A percentile compares a stretch with the other conserved stretches of the same genome.
Evolutionary conservation across 257 asterid genomes (phyloP).

Genomic region (Striga asiatica): DNA sequence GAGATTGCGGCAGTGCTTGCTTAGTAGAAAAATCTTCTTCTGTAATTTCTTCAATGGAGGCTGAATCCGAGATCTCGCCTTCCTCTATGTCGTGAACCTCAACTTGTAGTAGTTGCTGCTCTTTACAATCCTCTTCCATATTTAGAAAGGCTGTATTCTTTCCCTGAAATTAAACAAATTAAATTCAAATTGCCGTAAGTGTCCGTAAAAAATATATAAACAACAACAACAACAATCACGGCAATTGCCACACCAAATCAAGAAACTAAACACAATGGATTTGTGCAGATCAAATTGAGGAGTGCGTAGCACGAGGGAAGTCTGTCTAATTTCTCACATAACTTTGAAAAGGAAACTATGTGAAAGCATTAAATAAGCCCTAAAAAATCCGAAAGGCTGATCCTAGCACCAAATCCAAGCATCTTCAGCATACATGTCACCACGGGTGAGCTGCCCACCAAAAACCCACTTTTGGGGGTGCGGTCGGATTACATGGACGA

Average conservation of each 20-base stretch:
- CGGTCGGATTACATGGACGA: too few species aligned
- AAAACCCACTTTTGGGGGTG: too few species aligned
- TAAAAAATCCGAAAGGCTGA: too few species aligned
- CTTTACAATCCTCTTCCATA: conserved; percentile 52
- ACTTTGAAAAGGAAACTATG: background rate
- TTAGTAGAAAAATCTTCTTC: conserved; percentile 47
- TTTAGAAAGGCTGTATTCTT: conserved; percentile 11
- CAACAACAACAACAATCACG: conserved; percentile 9
- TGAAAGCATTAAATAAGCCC: background rate
- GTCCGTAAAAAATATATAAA: conserved; percentile 9
- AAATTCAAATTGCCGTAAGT: conserved; percentile 31
- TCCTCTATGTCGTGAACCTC: conserved; percentile 64
- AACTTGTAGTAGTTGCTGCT: conserved; percentile 17
- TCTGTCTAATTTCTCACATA: conserved; percentile 7
- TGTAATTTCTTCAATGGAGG: conserved; percentile 71
- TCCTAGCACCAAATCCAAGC: too few species aligned
- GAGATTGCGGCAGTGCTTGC: conserved; percentile 20
- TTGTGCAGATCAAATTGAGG: background rate
- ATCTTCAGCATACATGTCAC: too few species aligned
- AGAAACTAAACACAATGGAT: conserved; percentile 8
- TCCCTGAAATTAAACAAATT: conserved; percentile 19
- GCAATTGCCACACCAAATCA: conserved; percentile 14
- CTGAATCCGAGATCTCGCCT: conserved; percentile 91
- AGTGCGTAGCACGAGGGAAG: background rate
- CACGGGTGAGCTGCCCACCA: too few species aligned